These are phyloP conservation scores for Echites panduratus DNA, from an alignment of 257 asterid genomes.

Conservation along the genomic window DNA sequence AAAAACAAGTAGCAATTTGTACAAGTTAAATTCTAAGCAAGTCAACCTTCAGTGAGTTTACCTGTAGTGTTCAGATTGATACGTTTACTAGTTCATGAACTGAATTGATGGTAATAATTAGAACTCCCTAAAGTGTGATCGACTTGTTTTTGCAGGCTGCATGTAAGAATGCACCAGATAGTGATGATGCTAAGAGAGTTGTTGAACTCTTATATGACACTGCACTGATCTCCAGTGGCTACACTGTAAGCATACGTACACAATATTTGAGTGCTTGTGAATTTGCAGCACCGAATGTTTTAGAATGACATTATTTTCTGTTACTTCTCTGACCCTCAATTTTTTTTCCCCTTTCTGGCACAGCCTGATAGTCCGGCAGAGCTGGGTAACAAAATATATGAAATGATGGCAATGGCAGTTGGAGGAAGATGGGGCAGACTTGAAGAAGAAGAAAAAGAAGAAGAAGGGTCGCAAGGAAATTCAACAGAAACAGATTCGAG, in stretches of 20 bases:
- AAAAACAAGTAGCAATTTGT: not conserved
- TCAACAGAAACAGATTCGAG: slow-evolving; percentile 27
- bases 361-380: slow-evolving; percentile 99
- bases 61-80: no score
- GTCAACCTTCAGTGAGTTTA: no score
- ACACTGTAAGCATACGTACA: slow-evolving; percentile 51
- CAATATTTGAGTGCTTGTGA: not conserved
- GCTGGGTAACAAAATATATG: slow-evolving; percentile 88
- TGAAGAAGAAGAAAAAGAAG: no score
- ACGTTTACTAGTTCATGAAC: no score
- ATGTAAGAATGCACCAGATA: slow-evolving; percentile 84
- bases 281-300: not conserved
- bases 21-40: not conserved
- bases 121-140: not conserved
- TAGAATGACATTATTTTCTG: not conserved
- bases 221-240: slow-evolving; percentile 93
- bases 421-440: slow-evolving; percentile 98
- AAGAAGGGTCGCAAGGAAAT: slow-evolving; percentile 17
- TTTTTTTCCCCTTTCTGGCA: not conserved
- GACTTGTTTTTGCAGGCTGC: slow-evolving; percentile 62
- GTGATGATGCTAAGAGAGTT: slow-evolving; percentile 85
- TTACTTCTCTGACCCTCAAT: not conserved
- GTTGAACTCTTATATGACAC: slow-evolving; percentile 85
- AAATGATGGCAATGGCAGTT: slow-evolving; percentile 99
- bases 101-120: not conserved